phyloP scores from a whole-genome alignment of 495 filamentous ascomycete species.

The Podospora fimiseda region DNA sequence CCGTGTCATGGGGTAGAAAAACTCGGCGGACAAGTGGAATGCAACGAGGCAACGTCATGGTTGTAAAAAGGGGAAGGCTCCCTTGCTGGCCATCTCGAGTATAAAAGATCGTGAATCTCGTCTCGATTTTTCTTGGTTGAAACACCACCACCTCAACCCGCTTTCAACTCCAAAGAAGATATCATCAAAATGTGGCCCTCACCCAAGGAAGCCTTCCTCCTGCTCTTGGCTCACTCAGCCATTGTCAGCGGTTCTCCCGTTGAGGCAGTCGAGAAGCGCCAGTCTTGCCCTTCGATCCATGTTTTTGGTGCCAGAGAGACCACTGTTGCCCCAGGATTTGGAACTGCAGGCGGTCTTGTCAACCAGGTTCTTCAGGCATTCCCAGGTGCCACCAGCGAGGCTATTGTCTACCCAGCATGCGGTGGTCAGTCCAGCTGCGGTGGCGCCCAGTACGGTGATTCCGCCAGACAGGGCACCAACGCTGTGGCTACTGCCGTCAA shows the following conservation, averaged over 20 bases:
- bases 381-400: constrained; percentile 49
- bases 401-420: constrained; percentile 45
- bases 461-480: constrained; percentile 43
- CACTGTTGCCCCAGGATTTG: constrained; percentile 49
- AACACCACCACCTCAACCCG: background rate
- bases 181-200: constrained; percentile 28
- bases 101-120: background rate
- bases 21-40: constrained; percentile 22
- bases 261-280: constrained; percentile 20
- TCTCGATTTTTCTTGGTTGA: background rate
- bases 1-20: background rate
- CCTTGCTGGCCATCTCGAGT: background rate
- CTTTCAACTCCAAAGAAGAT: background rate
- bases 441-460: constrained; percentile 47
- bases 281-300: constrained; percentile 47
- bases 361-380: constrained; percentile 46
- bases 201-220: constrained; percentile 24
- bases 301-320: constrained; percentile 62
- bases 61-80: constrained; percentile 1
- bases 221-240: constrained; percentile 24
- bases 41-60: constrained; percentile 9
- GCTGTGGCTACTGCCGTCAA: constrained; percentile 51
- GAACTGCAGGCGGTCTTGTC: constrained; percentile 48
- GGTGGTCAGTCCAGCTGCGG: constrained; percentile 46
- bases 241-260: constrained; percentile 25